Evolutionary conservation across 306 rosid genomes (phyloP).

Genomic region (Castanopsis chinensis): DNA sequence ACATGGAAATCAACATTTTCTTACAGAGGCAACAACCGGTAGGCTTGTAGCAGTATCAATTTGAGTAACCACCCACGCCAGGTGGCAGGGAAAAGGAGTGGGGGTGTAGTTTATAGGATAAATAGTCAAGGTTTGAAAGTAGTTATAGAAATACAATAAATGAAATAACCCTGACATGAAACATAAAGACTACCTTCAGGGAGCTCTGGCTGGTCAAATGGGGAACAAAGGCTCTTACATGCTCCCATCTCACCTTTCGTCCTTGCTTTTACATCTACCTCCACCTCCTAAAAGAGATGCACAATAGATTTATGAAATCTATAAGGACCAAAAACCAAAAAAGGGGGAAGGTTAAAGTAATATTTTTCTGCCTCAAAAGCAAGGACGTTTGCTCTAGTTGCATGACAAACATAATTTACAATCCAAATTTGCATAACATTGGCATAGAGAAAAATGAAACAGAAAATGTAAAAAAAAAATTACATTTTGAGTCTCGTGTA

Average conservation of each 20-base stretch:
- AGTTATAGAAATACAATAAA: neutral
- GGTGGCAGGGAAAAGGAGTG: no score
- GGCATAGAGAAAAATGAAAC: neutral
- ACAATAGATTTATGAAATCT: neutral
- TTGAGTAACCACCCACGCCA: neutral
- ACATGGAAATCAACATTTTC: no score
- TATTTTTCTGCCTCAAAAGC: neutral
- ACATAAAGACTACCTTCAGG: constrained; percentile 64
- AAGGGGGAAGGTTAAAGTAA: neutral
- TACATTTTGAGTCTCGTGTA: neutral
- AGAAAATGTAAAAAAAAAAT: neutral
- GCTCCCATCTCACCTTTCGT: constrained; percentile 97
- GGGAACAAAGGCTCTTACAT: constrained; percentile 84
- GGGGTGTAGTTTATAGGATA: neutral
- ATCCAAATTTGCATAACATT: neutral
- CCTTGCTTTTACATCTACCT: constrained; percentile 80
- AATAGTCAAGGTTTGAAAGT: neutral
- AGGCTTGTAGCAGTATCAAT: neutral
- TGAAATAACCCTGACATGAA: neutral
- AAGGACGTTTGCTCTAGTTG: neutral
- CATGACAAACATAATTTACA: neutral
- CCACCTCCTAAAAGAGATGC: constrained; percentile 60
- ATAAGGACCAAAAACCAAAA: neutral
- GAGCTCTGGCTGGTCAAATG: constrained; percentile 92
- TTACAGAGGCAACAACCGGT: neutral